Evolutionary conservation across 2,329 filamentous ascomycete species (phyloP).

Genomic region (Diaporthe velutina): DNA sequence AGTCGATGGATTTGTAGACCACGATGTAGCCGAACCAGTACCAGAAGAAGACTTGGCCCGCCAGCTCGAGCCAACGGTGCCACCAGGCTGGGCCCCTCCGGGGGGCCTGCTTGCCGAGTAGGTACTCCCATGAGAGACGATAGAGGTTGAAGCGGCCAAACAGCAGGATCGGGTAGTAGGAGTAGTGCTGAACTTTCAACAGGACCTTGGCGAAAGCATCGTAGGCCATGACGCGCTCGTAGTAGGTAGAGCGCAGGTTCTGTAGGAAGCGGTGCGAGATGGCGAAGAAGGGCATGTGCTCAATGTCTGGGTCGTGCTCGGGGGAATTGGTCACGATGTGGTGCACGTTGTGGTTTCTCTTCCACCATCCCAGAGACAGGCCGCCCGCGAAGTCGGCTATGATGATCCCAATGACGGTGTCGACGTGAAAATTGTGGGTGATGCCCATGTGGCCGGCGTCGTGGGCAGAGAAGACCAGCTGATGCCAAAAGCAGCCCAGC

Average conservation of each 20-base stretch:
- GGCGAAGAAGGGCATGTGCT: slow-evolving; percentile 90
- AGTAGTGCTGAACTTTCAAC: slow-evolving; percentile 81
- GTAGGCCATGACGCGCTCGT: slow-evolving; percentile 83
- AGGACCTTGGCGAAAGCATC: slow-evolving; percentile 79
- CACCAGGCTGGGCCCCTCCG: slow-evolving; percentile 83
- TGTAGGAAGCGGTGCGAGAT: slow-evolving; percentile 85
- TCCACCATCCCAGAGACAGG: slow-evolving; percentile 96
- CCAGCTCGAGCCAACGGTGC: slow-evolving; percentile 85
- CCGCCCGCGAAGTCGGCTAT: slow-evolving; percentile 93
- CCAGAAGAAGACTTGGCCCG: slow-evolving; percentile 86
- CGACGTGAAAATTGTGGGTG: slow-evolving; percentile 87
- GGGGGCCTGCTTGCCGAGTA: slow-evolving; percentile 78
- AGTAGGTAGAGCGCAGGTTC: slow-evolving; percentile 83
- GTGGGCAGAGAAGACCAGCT: slow-evolving; percentile 92
- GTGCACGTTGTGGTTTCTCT: slow-evolving; percentile 94
- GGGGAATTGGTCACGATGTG: slow-evolving; percentile 96
- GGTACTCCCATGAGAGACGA: slow-evolving; percentile 82
- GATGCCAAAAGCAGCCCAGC: slow-evolving; percentile 91
- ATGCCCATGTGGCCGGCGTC: slow-evolving; percentile 98
- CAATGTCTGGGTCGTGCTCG: slow-evolving; percentile 96
- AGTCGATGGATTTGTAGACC: slow-evolving; percentile 79
- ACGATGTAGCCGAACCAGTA: slow-evolving; percentile 87
- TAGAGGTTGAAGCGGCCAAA: slow-evolving; percentile 93
- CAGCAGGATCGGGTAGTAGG: slow-evolving; percentile 85
- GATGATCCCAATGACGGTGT: slow-evolving; percentile 88